Percentiles rank a stretch among this genome's conserved stretches.
phyloP scores from a whole-genome alignment of 768 basidiomycete genomes.

The Cyclocybe cylindracea region DNA sequence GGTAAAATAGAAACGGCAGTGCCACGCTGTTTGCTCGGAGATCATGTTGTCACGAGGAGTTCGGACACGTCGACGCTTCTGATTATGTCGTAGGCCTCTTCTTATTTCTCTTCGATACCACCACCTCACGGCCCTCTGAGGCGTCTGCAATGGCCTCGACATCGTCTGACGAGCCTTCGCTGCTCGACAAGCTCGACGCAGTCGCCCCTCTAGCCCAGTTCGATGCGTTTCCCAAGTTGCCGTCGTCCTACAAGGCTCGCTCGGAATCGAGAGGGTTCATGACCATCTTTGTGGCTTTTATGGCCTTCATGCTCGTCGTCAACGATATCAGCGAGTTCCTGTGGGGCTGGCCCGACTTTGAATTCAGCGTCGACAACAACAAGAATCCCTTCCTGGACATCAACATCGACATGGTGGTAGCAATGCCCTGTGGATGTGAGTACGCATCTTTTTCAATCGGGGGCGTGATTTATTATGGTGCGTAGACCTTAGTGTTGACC shows the following conservation, averaged over 20 bases:
- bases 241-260: constrained; percentile 77
- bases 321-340: constrained; percentile 91
- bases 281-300: constrained; percentile 66
- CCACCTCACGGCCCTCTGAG: too few relatives aligned
- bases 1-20: too few relatives aligned
- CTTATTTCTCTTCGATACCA: too few relatives aligned
- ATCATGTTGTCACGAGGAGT: too few relatives aligned
- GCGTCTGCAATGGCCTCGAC: constrained; percentile 1
- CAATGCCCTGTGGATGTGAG: constrained; percentile 92
- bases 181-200: constrained; percentile 66
- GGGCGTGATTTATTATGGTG: constrained; percentile 3
- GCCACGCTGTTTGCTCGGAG: too few relatives aligned
- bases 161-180: constrained; percentile 21
- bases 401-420: constrained; percentile 91
- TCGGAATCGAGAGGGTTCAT: constrained; percentile 81
- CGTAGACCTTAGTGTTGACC: constrained; percentile 81
- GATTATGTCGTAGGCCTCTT: too few relatives aligned
- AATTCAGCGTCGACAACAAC: constrained; percentile 82
- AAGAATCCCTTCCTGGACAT: constrained; percentile 67
- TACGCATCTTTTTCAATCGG: constrained; percentile 14
- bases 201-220: constrained; percentile 69
- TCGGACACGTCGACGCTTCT: too few relatives aligned
- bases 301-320: constrained; percentile 74
- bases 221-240: constrained; percentile 88
- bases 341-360: constrained; percentile 91